phyloP scores from a whole-genome alignment of 1,284 basidiomycete species.

The Phylloboletellus chloephorus region DNA sequence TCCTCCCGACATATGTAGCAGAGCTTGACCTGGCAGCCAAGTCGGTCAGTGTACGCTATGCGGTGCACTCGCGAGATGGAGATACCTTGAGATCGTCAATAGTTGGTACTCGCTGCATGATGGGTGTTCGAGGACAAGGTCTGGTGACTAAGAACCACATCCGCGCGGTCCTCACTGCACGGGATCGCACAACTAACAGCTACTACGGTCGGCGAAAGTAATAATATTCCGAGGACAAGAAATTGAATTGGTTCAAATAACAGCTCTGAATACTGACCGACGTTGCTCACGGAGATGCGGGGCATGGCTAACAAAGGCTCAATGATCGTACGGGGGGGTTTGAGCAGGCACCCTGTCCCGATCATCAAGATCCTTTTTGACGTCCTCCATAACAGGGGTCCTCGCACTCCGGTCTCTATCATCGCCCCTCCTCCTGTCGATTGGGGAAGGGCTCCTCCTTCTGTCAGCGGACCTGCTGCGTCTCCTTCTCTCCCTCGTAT shows the following conservation, averaged over 20 bases:
- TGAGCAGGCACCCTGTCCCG: slow-evolving; percentile 34
- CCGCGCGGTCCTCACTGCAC: neutral
- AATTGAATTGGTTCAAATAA: neutral
- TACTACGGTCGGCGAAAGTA: too few relatives aligned
- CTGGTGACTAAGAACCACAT: neutral
- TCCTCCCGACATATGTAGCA: slow-evolving; percentile 78
- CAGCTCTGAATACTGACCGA: slow-evolving; percentile 9
- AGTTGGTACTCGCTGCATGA: slow-evolving; percentile 30
- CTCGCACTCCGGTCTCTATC: slow-evolving; percentile 42
- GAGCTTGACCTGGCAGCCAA: slow-evolving; percentile 50
- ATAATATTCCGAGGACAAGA: slow-evolving; percentile 6
- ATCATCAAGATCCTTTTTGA: slow-evolving; percentile 45
- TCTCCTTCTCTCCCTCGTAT: slow-evolving; percentile 42
- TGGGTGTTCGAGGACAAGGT: slow-evolving; percentile 10
- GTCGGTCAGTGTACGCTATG: slow-evolving; percentile 6
- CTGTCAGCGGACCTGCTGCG: slow-evolving; percentile 45
- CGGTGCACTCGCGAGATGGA: neutral
- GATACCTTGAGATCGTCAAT: slow-evolving; percentile 30
- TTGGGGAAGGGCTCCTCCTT: slow-evolving; percentile 45
- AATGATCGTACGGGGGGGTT: slow-evolving; percentile 50
- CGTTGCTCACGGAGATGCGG: neutral
- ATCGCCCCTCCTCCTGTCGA: slow-evolving; percentile 41
- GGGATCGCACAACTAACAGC: neutral
- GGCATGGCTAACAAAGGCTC: slow-evolving; percentile 13
- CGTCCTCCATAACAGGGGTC: slow-evolving; percentile 42